phyloP scores from a whole-genome alignment of 345 rosid genomes.

The Populus pruinosa region DNA sequence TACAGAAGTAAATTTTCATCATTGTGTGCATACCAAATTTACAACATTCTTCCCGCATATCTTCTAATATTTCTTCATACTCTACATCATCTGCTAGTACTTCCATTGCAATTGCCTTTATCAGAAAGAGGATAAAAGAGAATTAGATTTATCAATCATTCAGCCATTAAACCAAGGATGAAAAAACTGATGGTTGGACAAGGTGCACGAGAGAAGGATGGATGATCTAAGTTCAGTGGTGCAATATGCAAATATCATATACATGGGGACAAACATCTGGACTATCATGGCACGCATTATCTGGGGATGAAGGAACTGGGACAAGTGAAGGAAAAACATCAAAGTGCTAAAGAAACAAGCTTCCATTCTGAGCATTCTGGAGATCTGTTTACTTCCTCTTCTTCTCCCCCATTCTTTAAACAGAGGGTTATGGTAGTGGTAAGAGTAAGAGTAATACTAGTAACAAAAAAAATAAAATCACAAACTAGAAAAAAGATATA shows the following conservation, averaged over 20 bases:
- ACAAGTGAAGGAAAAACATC: neutral
- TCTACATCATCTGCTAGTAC: slow-evolving; percentile 26
- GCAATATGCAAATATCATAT: neutral
- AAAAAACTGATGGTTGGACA: neutral
- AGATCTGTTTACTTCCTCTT: neutral
- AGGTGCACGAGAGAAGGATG: neutral
- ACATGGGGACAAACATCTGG: neutral
- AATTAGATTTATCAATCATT: neutral
- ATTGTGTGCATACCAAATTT: slow-evolving; percentile 29
- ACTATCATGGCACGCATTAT: neutral
- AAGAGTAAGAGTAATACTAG: neutral
- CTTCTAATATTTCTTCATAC: slow-evolving; percentile 34
- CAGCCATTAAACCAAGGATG: neutral
- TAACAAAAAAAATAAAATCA: neutral
- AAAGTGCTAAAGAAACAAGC: neutral
- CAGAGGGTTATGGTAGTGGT: neutral
- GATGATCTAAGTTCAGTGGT: neutral
- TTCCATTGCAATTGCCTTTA: slow-evolving; percentile 26
- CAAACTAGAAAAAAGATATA: neutral
- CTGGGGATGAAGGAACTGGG: neutral
- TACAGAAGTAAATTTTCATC: neutral
- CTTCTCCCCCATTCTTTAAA: neutral
- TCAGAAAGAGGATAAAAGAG: neutral
- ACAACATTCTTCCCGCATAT: slow-evolving; percentile 32
- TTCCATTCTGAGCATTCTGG: neutral